Base-by-base conservation (phyloP, 2,329 filamentous ascomycete species). In the Fusarium begoniae region DNA sequence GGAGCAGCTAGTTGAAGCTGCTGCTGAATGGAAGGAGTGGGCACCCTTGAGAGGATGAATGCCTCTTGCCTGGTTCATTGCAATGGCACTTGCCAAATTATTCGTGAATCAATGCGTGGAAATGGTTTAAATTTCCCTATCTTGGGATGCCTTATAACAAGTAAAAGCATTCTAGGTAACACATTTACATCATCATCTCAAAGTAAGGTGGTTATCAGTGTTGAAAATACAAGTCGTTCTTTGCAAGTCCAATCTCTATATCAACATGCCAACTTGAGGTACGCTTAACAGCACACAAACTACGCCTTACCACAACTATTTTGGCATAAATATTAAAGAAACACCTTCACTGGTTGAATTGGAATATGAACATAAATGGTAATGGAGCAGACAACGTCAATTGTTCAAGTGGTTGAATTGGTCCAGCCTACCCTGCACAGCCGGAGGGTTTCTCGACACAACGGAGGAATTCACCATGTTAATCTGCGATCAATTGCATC, bases 231-330 rank as follows among this genome's bases (percentile, higher is more conserved):
- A 35, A 35, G 1, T 4, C 8, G 15, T 35, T 50, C 14, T 51
- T 4, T 10, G 2, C 6, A 20, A 6, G 4, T 15, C 12, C 17
- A 26, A 8, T 1, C 3, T 18, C 13, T 20, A 15, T 11, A 20
- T 5, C 3, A 24, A 22, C n/a, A 26, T 4, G 9, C 10, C 17
- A 37, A 37, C 30, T 26, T 11, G 6, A 24, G 7, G 50, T 17
- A 26, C 18, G 22, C 9, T 26, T 37, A 8, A 3, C n/a, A 26
- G n/a, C 50, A 12, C 5, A 3, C 9, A 11, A 22, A 37, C 18
- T 20, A 53, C 13, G 8, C 3, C 4, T 6, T 6, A 5, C 6
- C 18, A 0, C 3, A 9, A 2, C 13, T 12, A 6, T 17, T 26
- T 13, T 26, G 24, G 13, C 5, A 15, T 26, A 12, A 3, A 37